phyloP scores from a whole-genome alignment of 352 stramenopile genomes.

The Globisporangium nodosum region DNA sequence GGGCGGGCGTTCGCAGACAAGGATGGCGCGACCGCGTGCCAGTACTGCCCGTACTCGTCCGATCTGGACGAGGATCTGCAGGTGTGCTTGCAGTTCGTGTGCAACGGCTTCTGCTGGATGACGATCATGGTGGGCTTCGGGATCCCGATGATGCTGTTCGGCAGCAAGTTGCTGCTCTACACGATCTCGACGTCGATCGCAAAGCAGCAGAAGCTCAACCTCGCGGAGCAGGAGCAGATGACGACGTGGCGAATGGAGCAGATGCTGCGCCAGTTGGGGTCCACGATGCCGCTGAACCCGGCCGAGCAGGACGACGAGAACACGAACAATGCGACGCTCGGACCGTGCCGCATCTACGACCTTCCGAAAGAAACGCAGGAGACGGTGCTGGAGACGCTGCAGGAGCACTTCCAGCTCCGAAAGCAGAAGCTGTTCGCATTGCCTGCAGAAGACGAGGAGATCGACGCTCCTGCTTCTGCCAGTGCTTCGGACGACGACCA shows the following conservation, averaged over 20 bases:
- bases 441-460: slow-evolving; percentile 2
- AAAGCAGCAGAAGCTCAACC: slow-evolving; percentile 30
- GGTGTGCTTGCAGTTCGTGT: slow-evolving; percentile 38
- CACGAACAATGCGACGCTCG: slow-evolving; percentile 19
- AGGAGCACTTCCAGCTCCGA: slow-evolving; percentile 55
- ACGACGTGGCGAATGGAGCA: slow-evolving; percentile 63
- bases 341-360: slow-evolving; percentile 42
- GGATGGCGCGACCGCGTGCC: slow-evolving; percentile 43
- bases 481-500: neutral
- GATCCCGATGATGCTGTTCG: slow-evolving; percentile 45
- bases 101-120: slow-evolving; percentile 60
- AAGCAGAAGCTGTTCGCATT: slow-evolving; percentile 27
- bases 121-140: slow-evolving; percentile 45
- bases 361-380: slow-evolving; percentile 50
- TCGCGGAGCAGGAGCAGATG: slow-evolving; percentile 59
- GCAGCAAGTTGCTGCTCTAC: slow-evolving; percentile 44
- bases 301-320: slow-evolving; percentile 18
- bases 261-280: slow-evolving; percentile 50
- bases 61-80: slow-evolving; percentile 31
- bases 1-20: slow-evolving; percentile 41
- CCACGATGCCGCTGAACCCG: slow-evolving; percentile 4
- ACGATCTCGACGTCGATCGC: slow-evolving; percentile 37
- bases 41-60: slow-evolving; percentile 62
- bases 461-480: neutral
- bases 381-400: slow-evolving; percentile 46